Evolutionary conservation across 495 filamentous ascomycete species (phyloP).

Genomic region (Rostrohypoxylon terebratum): DNA sequence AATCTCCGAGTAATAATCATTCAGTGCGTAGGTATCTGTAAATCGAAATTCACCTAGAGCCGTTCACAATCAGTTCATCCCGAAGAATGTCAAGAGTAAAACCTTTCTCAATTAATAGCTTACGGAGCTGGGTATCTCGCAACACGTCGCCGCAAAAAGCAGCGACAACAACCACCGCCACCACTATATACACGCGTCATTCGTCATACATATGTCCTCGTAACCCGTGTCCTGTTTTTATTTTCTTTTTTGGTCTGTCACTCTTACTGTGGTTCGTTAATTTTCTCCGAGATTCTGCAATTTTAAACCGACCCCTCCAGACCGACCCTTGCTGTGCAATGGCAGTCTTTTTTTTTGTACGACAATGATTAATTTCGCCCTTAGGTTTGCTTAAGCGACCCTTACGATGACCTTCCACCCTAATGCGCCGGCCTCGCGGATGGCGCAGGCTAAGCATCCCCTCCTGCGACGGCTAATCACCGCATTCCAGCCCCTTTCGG

Average conservation of each 20-base stretch:
- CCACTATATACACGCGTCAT: slow-evolving; percentile 20
- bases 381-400: slow-evolving; percentile 57
- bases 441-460: slow-evolving; percentile 74
- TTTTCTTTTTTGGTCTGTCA: not conserved
- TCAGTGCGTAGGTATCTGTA: no score
- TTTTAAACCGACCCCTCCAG: slow-evolving; percentile 15
- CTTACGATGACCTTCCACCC: slow-evolving; percentile 74
- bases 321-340: not conserved
- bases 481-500: slow-evolving; percentile 74
- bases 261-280: not conserved
- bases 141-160: slow-evolving; percentile 25
- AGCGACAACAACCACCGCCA: not conserved
- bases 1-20: no score
- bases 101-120: slow-evolving; percentile 29
- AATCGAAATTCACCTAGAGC: no score
- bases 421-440: slow-evolving; percentile 76
- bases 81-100: slow-evolving; percentile 13
- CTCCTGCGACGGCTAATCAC: slow-evolving; percentile 72
- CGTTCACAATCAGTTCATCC: not conserved
- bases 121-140: slow-evolving; percentile 45
- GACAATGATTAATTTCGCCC: not conserved
- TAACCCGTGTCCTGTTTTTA: slow-evolving; percentile 23
- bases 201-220: slow-evolving; percentile 14
- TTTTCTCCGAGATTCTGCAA: slow-evolving; percentile 24
- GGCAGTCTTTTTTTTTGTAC: not conserved